Evolutionary conservation across 1,284 basidiomycete species (phyloP).

Genomic region (Boletus smithii): DNA sequence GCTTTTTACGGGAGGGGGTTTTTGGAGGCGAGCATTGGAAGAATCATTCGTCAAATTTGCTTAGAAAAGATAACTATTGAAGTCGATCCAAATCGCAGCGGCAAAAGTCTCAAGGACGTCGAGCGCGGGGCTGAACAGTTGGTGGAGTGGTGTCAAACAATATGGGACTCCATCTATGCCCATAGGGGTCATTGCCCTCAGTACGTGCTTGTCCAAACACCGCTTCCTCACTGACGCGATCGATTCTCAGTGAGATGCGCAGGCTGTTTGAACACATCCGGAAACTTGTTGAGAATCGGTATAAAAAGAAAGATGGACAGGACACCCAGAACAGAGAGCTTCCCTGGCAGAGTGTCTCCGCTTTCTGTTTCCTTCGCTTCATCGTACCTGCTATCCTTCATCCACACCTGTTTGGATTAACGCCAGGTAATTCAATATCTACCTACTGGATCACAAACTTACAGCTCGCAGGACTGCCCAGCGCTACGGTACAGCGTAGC

Average conservation of each 20-base stretch:
- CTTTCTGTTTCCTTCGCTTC: constrained; percentile 82
- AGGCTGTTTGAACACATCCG: constrained; percentile 69
- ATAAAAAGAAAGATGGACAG: constrained; percentile 40
- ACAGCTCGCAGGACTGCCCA: constrained; percentile 54
- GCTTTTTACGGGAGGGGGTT: constrained; percentile 70
- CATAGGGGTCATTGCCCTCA: constrained; percentile 68
- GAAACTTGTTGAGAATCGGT: constrained; percentile 63
- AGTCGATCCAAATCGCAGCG: constrained; percentile 66
- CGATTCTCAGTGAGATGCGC: constrained; percentile 63
- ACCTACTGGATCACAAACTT: constrained; percentile 3
- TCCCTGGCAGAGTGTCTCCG: constrained; percentile 77
- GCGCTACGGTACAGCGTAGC: constrained; percentile 63
- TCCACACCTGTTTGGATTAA: constrained; percentile 73
- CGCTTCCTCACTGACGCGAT: constrained; percentile 13
- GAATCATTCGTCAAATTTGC: constrained; percentile 63
- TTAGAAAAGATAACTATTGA: constrained; percentile 72
- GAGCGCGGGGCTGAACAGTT: constrained; percentile 70
- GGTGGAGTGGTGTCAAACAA: constrained; percentile 69
- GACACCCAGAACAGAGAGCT: constrained; percentile 51
- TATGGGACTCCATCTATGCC: constrained; percentile 77
- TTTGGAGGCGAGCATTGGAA: constrained; percentile 73
- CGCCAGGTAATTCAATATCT: constrained; percentile 49
- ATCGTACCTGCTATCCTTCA: constrained; percentile 78
- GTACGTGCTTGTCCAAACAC: constrained; percentile 43
- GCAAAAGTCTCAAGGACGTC: constrained; percentile 55